Evolutionary conservation across 2,329 filamentous ascomycete species (phyloP), one percentile per base, ranked within the genome.

Genomic region (Penicillium sp.): DNA sequence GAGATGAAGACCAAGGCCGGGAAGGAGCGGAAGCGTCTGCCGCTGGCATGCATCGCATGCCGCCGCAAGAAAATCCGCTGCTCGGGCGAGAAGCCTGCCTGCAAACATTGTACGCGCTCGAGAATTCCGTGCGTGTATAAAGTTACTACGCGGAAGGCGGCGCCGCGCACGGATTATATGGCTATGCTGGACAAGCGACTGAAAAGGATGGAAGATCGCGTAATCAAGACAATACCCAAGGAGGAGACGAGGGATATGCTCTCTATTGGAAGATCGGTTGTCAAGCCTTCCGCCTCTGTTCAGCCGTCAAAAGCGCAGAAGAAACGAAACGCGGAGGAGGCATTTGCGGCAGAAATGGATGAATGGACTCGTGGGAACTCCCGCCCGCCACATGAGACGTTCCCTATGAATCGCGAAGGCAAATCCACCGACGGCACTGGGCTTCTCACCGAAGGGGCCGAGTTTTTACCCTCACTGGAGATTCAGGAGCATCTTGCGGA

Each of bases 61-160:
- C 82, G 93, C 31, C 80, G 93, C 62, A 98, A 98, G 74, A 98
- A 98, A 75, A 97, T 98, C 56, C 83, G 91, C 46, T 98, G 93
- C 67, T 97, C 91, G 0, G 93, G 93, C 51, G 93, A 97, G 74
- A 97, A 96, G 69, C 93, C 93, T 3, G 88, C 90, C 0, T 98
- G 93, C 76, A 96, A 95, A 69, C 93, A 97, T 71, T 97, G 93
- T 65, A 77, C 94, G 52, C 82, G 90, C 49, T 95, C 91, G 45
- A 82, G 91, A 38, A 94, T 95, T 59, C 91, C 91, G 2, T 98
- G 93, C 66, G 90, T 97, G 4, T 98, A 97, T 77, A 97, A 97
- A 65, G 88, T 95, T 52, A 97, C 90, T 0, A 89, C 90, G 4
- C 80, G 93, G 53, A 97, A 97, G 69, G 89, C 91, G 1, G 89